Evolutionary conservation across 495 filamentous ascomycete genomes (phyloP).

Genomic region (Penicillium daleae): DNA sequence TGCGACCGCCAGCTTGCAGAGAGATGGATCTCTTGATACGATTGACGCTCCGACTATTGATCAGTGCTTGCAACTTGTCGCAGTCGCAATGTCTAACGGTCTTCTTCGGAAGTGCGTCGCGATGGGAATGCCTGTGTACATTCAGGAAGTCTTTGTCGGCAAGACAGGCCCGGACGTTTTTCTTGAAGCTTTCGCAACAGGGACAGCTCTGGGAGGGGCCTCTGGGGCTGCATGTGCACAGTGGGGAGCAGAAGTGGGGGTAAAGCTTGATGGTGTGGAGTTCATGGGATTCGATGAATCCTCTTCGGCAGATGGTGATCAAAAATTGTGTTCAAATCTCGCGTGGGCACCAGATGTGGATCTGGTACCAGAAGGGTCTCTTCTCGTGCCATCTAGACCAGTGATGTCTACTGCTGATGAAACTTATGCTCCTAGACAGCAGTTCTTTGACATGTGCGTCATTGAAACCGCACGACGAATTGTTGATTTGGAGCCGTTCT

Average conservation of each 20-base stretch:
- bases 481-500: background rate
- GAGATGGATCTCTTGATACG: background rate
- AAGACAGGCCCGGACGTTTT: constrained; percentile 1
- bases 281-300: constrained; percentile 1
- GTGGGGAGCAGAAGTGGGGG: background rate
- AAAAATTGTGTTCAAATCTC: background rate
- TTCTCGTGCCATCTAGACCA: background rate
- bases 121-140: constrained; percentile 1
- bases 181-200: constrained; percentile 1
- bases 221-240: background rate
- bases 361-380: background rate
- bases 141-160: constrained; percentile 4
- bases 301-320: background rate
- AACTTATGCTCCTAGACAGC: background rate
- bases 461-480: background rate
- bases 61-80: constrained; percentile 3
- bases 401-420: background rate
- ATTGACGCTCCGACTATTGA: background rate
- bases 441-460: constrained; percentile 4
- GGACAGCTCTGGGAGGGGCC: background rate
- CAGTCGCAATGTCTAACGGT: constrained; percentile 2
- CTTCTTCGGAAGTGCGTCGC: background rate
- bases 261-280: constrained; percentile 3
- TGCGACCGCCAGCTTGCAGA: constrained; percentile 1
- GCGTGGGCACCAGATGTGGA: constrained; percentile 3